Evolutionary conservation across 257 asterid species (phyloP), one percentile per base, ranked within the genome.

Genomic region (Catharanthus roseus): DNA sequence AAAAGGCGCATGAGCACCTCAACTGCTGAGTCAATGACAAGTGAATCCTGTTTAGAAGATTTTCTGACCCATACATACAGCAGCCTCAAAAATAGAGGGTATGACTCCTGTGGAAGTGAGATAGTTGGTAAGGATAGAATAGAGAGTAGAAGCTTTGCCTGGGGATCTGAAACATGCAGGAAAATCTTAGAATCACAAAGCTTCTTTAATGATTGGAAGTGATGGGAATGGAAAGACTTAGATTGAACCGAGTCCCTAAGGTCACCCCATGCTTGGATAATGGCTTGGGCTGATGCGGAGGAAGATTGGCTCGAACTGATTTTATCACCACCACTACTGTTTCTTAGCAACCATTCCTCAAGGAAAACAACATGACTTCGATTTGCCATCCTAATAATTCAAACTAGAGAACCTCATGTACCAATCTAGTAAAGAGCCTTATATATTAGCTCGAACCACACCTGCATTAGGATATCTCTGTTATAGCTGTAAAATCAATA

Each of bases 241-340:
- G 74, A 65, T 58, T 85, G 85, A 76, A 86, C 81, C 34, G 86
- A 86, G 55, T 82, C 89, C 80, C 99, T 82, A 68, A 93, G 89
- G 80, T 87, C 90, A 54, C 95, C 86, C 99, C 99, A 93, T 68
- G 99, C 93, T 87, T 84, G 89, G 75, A 93, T 91, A 71, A 93
- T 84, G 77, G 79, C 82, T 83, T 82, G 92, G 66, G 96, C 96
- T 26, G 95, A 83, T 65, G 83, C 69, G 39, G 84, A 67, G 71
- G 93, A 79, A 68, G 85, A 79, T 47, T 71, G 83, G 28, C 19
- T 68, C 26, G 77, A 74, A 34, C 78, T 72, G 79, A 65, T 67
- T 51, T 71, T 81, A 68, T 65, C 79, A 73, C 71, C 76, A 74
- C 68, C 81, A 38, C 71, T 57, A 57, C 75, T 70, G 73, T 69